phyloP scores from a whole-genome alignment of 495 filamentous ascomycete species.

The Penicillium cinerascens region DNA sequence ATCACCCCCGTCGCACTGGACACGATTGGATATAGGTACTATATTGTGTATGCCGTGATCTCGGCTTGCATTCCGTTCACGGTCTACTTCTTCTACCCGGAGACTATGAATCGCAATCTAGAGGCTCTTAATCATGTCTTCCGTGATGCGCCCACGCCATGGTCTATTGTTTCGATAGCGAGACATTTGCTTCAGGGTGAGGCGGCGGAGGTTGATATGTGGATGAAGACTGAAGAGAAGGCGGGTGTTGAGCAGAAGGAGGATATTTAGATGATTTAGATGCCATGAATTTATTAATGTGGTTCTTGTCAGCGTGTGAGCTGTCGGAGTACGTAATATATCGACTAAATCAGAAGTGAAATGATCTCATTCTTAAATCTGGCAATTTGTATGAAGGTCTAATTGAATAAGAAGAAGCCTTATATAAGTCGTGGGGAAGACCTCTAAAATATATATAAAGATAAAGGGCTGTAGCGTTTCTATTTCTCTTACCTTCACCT shows the following conservation, averaged over 20 bases:
- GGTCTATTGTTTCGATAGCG: slow-evolving; percentile 35
- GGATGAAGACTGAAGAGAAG: neutral
- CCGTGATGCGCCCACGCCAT: slow-evolving; percentile 44
- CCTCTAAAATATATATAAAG: no score
- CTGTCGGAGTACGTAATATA: no score
- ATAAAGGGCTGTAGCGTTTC: no score
- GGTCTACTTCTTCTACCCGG: slow-evolving; percentile 65
- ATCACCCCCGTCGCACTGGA: slow-evolving; percentile 48
- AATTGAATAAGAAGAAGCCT: no score
- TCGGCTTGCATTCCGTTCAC: slow-evolving; percentile 34
- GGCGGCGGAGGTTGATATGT: slow-evolving; percentile 12
- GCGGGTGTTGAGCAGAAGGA: neutral
- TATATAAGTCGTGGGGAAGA: no score
- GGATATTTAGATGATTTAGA: neutral
- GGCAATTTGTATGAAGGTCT: no score
- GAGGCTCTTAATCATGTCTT: slow-evolving; percentile 68
- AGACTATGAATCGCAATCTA: slow-evolving; percentile 62
- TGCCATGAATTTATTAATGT: neutral
- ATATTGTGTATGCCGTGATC: slow-evolving; percentile 39
- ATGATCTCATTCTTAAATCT: no score
- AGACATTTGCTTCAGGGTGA: slow-evolving; percentile 27
- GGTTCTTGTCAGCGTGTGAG: no score
- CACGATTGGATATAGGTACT: slow-evolving; percentile 33
- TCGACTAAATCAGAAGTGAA: no score
- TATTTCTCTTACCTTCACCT: no score